Conservation (phyloP, 129 eudicot genomes). For the Lonicera japonica region DNA sequence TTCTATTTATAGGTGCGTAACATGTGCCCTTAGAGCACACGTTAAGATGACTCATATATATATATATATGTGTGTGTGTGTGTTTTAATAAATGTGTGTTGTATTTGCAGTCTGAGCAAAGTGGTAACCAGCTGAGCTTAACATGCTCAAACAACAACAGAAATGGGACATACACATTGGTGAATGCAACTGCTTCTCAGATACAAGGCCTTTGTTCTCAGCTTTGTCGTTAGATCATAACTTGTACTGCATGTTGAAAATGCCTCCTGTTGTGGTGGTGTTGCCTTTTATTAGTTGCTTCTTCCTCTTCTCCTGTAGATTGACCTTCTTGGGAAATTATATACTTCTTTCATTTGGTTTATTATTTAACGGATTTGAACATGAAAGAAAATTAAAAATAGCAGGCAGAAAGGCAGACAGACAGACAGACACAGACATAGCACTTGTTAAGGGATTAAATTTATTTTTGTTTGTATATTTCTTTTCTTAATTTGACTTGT, state of each 20-base stretch:
- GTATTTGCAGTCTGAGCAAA: constrained; percentile 62
- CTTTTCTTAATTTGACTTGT: too few relatives aligned
- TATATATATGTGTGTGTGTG: too few relatives aligned
- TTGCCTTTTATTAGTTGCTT: not conserved
- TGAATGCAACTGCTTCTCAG: constrained; percentile 48
- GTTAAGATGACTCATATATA: too few relatives aligned
- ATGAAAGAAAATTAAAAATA: too few relatives aligned
- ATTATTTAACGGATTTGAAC: not conserved
- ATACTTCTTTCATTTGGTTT: constrained; percentile 8
- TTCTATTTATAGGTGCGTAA: too few relatives aligned
- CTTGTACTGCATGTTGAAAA: not conserved
- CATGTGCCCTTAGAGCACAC: too few relatives aligned
- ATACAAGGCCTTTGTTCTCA: constrained; percentile 64
- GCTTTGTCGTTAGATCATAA: constrained; percentile 56
- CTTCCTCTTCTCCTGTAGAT: constrained; percentile 4
- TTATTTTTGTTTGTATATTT: too few relatives aligned
- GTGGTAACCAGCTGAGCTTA: constrained; percentile 48
- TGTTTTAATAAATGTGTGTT: too few relatives aligned
- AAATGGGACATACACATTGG: constrained; percentile 41
- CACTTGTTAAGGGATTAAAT: too few relatives aligned
- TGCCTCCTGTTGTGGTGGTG: not conserved
- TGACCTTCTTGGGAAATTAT: not conserved
- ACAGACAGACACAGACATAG: too few relatives aligned
- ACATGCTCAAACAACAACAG: constrained; percentile 64
- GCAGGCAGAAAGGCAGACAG: too few relatives aligned